These are phyloP conservation scores for Malus fusca DNA, from an alignment of 306 rosid species.

Conservation along the genomic window DNA sequence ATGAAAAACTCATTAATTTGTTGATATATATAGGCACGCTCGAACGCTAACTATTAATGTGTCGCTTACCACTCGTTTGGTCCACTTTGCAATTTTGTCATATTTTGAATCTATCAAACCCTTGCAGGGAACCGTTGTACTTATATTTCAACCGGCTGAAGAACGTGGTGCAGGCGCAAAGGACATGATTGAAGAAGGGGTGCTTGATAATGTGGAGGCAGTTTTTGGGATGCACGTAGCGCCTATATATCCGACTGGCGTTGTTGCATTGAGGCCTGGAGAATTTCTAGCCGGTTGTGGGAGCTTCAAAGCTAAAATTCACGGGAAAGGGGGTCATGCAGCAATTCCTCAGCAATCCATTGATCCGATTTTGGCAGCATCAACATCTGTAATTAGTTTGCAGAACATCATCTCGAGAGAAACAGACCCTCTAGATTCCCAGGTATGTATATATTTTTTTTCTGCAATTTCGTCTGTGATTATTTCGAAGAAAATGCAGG, in stretches of 20 bases:
- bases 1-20: not conserved
- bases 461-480: not conserved
- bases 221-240: slow-evolving; percentile 59
- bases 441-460: slow-evolving; percentile 34
- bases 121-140: slow-evolving; percentile 64
- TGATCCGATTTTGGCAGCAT: slow-evolving; percentile 80
- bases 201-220: slow-evolving; percentile 72
- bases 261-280: slow-evolving; percentile 64
- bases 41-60: not conserved
- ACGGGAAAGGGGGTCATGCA: slow-evolving; percentile 72
- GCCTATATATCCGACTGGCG: slow-evolving; percentile 41
- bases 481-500: not conserved
- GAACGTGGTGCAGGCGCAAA: slow-evolving; percentile 73
- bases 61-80: not conserved
- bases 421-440: slow-evolving; percentile 77
- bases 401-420: slow-evolving; percentile 83
- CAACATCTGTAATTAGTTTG: slow-evolving; percentile 70
- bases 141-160: slow-evolving; percentile 89
- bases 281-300: slow-evolving; percentile 93
- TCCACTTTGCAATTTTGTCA: not conserved
- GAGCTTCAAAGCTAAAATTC: slow-evolving; percentile 83
- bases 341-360: slow-evolving; percentile 57
- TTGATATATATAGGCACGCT: not conserved
- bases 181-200: slow-evolving; percentile 66
- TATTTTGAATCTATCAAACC: not conserved